Base-by-base conservation (phyloP, 148 eudicot genomes). In the Amaranthus cruentus region DNA sequence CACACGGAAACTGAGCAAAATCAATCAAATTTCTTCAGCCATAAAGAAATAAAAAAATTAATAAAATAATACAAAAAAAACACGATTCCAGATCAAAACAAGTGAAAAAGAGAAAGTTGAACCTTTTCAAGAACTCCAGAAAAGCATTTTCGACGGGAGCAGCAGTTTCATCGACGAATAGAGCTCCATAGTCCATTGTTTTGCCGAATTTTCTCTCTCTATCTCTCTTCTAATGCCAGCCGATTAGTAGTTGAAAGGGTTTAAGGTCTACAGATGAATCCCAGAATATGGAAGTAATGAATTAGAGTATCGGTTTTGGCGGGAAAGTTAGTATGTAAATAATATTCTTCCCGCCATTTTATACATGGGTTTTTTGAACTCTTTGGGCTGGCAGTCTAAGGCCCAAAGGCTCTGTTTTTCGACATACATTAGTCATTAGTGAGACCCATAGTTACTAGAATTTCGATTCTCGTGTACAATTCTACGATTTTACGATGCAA, bases 111-210 rank as follows among this genome's bases (percentile, higher is more conserved):
- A 69, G 50, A 47, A 3, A 18, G 5, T 15, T 6, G 38, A 9
- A 89, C 97, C 83, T 86, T 75, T 83, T 92, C 68, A 95, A 92
- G 83, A 95, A 95, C 2, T 95, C 88, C 2, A 95, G 76, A 79
- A 95, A 95, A 81, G 84, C 85, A 79, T 87, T 87, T 72, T 95
- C 97, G 63, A 92, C 96, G 0, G 78, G 79, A 73, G 84, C 90
- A 0, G 94, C 99, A 59, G 86, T 88, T 81, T 90, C 96, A 81
- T 95, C 99, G 57, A 87, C 76, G 80, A 82, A 90, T 82, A 79
- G 85, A 5, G 86, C 92, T 10, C 87, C 87, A 15, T 80, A 69
- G 65, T 88, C 91, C 96, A 90, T 90, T 70, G 28, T 28, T 28
- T 44, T 11, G 62, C 38, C 61, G 52, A 48, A 47, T 6, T 12